phyloP scores from a whole-genome alignment of 352 stramenopile species.

The Pythium sp. region DNA sequence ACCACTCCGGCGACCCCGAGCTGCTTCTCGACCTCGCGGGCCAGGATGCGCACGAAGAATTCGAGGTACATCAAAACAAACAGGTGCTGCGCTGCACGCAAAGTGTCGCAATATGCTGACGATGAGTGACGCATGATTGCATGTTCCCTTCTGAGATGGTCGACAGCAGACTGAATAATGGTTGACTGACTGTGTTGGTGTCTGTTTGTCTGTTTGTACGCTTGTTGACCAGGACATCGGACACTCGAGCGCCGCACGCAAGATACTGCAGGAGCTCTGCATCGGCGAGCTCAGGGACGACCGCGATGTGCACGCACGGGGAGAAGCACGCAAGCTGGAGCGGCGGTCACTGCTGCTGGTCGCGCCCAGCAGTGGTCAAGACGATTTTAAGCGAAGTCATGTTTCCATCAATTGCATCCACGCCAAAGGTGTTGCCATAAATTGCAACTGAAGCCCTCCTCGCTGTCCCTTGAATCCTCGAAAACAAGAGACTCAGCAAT shows the following conservation, averaged over 20 bases:
- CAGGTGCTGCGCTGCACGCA: neutral
- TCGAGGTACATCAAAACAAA: conserved; percentile 28
- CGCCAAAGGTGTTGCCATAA: too few relatives aligned
- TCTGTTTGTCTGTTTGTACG: neutral
- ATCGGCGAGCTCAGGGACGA: conserved; percentile 71
- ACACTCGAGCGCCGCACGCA: conserved; percentile 86
- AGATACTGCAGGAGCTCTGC: conserved; percentile 88
- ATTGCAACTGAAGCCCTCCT: too few relatives aligned
- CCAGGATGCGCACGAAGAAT: conserved; percentile 78
- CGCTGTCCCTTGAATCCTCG: too few relatives aligned
- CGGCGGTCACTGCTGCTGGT: conserved; percentile 29
- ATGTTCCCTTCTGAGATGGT: neutral
- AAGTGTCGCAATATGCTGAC: neutral
- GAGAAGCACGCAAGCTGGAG: conserved; percentile 22
- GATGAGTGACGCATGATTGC: neutral
- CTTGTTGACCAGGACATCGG: conserved; percentile 75
- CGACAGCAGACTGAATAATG: neutral
- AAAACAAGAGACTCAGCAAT: too few relatives aligned
- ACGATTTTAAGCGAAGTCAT: too few relatives aligned
- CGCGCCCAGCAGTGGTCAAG: too few relatives aligned
- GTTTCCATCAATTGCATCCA: too few relatives aligned
- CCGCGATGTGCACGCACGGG: conserved; percentile 6
- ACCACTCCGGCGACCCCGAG: conserved; percentile 93
- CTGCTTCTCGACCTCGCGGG: conserved; percentile 89
- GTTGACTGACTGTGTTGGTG: neutral